Percentiles rank a stretch among this genome's conserved stretches.
Conservation (phyloP, 768 basidiomycete species). For the Nidularia pulvinata region DNA sequence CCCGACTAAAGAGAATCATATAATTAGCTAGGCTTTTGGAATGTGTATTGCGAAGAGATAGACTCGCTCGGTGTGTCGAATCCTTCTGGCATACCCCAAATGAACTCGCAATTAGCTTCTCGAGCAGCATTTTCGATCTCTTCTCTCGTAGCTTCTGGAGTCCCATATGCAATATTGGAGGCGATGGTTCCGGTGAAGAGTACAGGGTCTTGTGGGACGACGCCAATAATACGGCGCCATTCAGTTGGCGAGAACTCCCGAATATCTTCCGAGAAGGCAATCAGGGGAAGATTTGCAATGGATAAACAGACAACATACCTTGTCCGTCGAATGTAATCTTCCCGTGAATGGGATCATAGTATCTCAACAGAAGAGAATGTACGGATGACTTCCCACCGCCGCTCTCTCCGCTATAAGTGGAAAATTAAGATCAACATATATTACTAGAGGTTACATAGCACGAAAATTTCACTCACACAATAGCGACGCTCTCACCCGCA, state of each 20-base stretch:
- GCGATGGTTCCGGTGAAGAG: slow-evolving; percentile 94
- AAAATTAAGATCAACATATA: background rate
- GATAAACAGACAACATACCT: slow-evolving; percentile 43
- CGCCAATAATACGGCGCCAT: slow-evolving; percentile 87
- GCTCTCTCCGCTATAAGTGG: slow-evolving; percentile 70
- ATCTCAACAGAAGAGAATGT: slow-evolving; percentile 83
- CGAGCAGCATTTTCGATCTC: slow-evolving; percentile 89
- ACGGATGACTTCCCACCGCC: slow-evolving; percentile 95
- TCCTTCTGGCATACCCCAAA: slow-evolving; percentile 92
- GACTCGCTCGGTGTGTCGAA: slow-evolving; percentile 89
- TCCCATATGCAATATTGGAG: slow-evolving; percentile 92
- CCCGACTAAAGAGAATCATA: slow-evolving; percentile 50
- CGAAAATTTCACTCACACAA: slow-evolving; percentile 77
- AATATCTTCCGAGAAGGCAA: slow-evolving; percentile 57
- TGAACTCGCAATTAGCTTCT: slow-evolving; percentile 94
- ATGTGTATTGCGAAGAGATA: slow-evolving; percentile 1
- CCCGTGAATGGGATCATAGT: slow-evolving; percentile 87
- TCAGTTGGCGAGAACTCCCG: slow-evolving; percentile 81
- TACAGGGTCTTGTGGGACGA: slow-evolving; percentile 96
- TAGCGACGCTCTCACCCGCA: slow-evolving; percentile 86
- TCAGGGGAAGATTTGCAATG: background rate
- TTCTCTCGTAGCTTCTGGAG: slow-evolving; percentile 69
- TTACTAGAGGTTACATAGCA: background rate
- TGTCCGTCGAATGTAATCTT: slow-evolving; percentile 85
- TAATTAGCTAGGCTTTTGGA: too few species aligned